Evolutionary conservation across 495 filamentous ascomycete species (phyloP).

Genomic region (Aeminium ludgeri): DNA sequence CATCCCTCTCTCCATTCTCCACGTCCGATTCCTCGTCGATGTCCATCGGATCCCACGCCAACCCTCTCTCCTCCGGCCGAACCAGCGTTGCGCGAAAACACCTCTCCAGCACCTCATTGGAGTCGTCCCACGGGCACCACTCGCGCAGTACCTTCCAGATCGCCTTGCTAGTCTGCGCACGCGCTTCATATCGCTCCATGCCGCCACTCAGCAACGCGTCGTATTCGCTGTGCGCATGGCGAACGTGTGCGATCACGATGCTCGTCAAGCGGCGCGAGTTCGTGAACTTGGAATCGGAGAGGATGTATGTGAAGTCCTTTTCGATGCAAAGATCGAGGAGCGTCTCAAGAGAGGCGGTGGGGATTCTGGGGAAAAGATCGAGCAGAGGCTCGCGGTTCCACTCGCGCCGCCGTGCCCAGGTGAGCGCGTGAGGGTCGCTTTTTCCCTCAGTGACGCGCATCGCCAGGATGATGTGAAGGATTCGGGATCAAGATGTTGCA

Average conservation of each 20-base stretch:
- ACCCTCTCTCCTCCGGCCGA: constrained; percentile 12
- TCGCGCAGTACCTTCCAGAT: constrained; percentile 15
- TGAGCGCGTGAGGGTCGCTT: background rate
- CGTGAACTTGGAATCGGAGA: constrained; percentile 9
- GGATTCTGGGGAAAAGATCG: constrained; percentile 16
- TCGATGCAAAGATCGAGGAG: constrained; percentile 13
- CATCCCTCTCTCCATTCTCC: background rate
- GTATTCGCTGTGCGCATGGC: constrained; percentile 71
- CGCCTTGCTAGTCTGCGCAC: constrained; percentile 19
- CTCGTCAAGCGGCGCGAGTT: constrained; percentile 10
- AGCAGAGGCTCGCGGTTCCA: constrained; percentile 13
- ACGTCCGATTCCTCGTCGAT: constrained; percentile 8
- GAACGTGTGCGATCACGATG: constrained; percentile 51
- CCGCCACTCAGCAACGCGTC: constrained; percentile 52
- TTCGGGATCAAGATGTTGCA: too few species aligned
- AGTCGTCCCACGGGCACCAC: constrained; percentile 17
- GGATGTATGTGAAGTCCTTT: constrained; percentile 13
- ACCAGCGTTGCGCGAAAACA: constrained; percentile 12
- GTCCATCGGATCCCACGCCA: constrained; percentile 18
- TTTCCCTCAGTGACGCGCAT: too few species aligned
- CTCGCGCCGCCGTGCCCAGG: constrained; percentile 6
- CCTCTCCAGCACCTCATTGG: constrained; percentile 10
- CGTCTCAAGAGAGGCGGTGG: constrained; percentile 6
- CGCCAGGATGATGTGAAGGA: too few species aligned
- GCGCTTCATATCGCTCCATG: constrained; percentile 44